phyloP scores from a whole-genome alignment of 2,329 filamentous ascomycete genomes.

The Fusarium bulbicola region DNA sequence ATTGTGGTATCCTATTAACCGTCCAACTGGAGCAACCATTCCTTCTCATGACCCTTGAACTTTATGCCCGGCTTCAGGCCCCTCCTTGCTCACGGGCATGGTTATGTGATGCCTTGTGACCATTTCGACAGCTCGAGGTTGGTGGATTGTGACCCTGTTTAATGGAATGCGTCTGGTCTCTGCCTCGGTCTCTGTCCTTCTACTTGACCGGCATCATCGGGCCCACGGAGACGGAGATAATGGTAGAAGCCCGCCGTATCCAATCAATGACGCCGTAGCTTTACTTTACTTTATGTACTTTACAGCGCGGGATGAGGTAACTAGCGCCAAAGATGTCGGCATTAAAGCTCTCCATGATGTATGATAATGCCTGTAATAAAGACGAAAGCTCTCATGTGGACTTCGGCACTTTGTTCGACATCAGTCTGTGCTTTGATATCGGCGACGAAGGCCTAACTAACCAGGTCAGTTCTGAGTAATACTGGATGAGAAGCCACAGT shows the following conservation, averaged over 20 bases:
- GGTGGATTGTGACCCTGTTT: background rate
- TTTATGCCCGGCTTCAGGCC: background rate
- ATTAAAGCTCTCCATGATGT: background rate
- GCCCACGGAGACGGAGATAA: constrained; percentile 12
- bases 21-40: background rate
- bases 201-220: constrained; percentile 16
- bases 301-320: background rate
- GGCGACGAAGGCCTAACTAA: background rate
- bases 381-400: background rate
- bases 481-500: background rate
- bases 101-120: constrained; percentile 12
- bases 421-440: background rate
- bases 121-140: background rate
- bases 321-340: constrained; percentile 9
- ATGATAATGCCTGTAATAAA: background rate
- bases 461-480: background rate
- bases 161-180: background rate
- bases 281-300: no score
- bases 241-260: background rate
- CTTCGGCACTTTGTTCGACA: background rate
- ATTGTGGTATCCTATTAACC: background rate
- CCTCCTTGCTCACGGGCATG: background rate
- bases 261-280: constrained; percentile 6
- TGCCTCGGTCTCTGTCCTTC: background rate
- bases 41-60: constrained; percentile 5